phyloP scores from a whole-genome alignment of 768 basidiomycete species.

The Psilocybe cyanescens region DNA sequence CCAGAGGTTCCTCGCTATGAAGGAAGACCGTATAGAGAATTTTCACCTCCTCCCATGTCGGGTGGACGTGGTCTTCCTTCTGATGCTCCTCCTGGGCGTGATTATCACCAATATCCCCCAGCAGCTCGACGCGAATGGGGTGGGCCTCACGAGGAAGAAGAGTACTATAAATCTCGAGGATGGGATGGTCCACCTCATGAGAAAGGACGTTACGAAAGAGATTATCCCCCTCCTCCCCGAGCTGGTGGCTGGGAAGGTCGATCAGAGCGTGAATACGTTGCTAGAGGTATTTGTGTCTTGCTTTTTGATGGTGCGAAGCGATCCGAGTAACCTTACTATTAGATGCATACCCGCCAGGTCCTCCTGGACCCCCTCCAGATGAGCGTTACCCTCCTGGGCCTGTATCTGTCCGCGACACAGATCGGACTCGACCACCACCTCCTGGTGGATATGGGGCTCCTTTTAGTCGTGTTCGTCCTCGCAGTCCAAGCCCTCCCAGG shows the following conservation, averaged over 20 bases:
- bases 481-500: constrained; percentile 47
- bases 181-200: constrained; percentile 41
- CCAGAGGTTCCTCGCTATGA: constrained; percentile 39
- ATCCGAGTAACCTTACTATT: background rate
- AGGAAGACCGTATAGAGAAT: constrained; percentile 28
- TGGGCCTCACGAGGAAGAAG: constrained; percentile 37
- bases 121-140: constrained; percentile 27
- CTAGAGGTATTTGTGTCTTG: constrained; percentile 21
- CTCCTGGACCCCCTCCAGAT: constrained; percentile 17
- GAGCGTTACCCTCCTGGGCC: constrained; percentile 23
- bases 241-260: constrained; percentile 44
- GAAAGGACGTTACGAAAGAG: constrained; percentile 42
- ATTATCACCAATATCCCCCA: constrained; percentile 19
- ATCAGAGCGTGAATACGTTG: constrained; percentile 37
- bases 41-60: constrained; percentile 11
- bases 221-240: constrained; percentile 31
- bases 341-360: constrained; percentile 22
- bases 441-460: constrained; percentile 17
- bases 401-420: constrained; percentile 25
- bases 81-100: constrained; percentile 18
- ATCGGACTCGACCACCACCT: constrained; percentile 26
- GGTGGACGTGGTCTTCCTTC: constrained; percentile 16
- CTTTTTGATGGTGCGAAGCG: background rate
- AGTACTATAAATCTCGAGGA: constrained; percentile 36
- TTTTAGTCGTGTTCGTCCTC: constrained; percentile 44